Conservation (phyloP, 768 basidiomycete species). For the Mycena galopus region DNA sequence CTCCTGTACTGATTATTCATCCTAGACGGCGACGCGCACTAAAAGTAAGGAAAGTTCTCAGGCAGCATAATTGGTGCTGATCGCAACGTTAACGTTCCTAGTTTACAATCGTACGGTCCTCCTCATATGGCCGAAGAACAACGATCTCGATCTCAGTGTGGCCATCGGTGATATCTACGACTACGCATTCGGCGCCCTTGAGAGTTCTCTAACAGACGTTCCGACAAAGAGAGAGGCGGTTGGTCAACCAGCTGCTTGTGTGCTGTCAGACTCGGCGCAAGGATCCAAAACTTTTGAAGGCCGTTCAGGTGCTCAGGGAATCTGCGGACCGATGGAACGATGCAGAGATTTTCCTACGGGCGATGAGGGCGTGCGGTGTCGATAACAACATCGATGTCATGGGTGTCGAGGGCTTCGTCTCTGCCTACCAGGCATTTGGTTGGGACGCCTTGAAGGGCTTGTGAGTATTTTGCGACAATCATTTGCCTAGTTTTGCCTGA, state of each 20-base stretch:
- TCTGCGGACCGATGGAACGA: constrained; percentile 37
- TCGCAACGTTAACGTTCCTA: not conserved
- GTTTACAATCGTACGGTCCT: constrained; percentile 30
- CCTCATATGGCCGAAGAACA: constrained; percentile 29
- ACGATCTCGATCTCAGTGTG: constrained; percentile 4
- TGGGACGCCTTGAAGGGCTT: constrained; percentile 32
- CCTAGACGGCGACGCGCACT: constrained; percentile 10
- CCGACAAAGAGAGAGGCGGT: constrained; percentile 27
- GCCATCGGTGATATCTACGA: constrained; percentile 32
- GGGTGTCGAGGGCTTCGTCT: constrained; percentile 35
- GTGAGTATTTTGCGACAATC: constrained; percentile 1
- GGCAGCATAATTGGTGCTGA: not conserved
- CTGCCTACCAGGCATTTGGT: constrained; percentile 36
- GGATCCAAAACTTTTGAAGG: constrained; percentile 1
- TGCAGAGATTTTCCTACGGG: constrained; percentile 25
- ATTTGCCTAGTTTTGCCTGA: not conserved
- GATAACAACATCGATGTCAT: constrained; percentile 28
- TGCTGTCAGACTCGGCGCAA: constrained; percentile 22
- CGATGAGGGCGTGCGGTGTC: constrained; percentile 28
- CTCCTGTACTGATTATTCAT: not conserved
- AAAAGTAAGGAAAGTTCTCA: constrained; percentile 1
- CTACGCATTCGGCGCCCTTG: constrained; percentile 23
- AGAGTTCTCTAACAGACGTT: constrained; percentile 15
- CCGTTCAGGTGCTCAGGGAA: constrained; percentile 32
- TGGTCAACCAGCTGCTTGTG: constrained; percentile 14